Percentiles rank a stretch among this genome's conserved stretches.
phyloP scores from a whole-genome alignment of 345 rosid species.

The Eucalyptus pauciflora region DNA sequence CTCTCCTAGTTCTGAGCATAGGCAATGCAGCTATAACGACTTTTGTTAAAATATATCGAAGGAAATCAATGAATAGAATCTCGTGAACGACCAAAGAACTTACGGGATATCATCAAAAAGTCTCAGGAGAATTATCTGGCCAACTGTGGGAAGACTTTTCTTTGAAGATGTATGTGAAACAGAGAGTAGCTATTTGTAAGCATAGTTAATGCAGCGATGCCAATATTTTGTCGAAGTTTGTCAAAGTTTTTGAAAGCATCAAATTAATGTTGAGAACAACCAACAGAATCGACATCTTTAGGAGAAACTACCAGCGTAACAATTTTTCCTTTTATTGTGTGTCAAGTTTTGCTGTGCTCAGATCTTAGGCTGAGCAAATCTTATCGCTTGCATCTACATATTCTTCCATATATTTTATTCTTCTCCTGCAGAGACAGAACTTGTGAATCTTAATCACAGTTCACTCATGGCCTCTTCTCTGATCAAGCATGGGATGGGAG shows the following conservation, averaged over 20 bases:
- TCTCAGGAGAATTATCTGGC: not conserved
- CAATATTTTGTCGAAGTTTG: not conserved
- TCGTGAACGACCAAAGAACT: not conserved
- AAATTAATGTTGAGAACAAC: not conserved
- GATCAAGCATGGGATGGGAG: not conserved
- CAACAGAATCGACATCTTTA: not conserved
- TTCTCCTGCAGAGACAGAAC: not conserved
- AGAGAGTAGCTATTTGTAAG: not conserved
- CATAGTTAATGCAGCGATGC: not conserved
- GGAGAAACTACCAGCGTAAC: not conserved
- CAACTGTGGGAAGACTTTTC: not conserved
- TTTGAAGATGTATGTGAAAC: not conserved
- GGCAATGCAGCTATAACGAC: not conserved
- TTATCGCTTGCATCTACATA: not conserved
- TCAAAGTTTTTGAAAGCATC: not conserved
- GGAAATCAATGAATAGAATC: not conserved
- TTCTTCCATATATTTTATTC: not conserved
- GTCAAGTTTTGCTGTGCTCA: not conserved
- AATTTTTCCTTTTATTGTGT: not conserved
- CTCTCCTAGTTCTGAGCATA: not conserved
- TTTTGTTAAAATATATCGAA: not conserved
- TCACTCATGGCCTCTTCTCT: not conserved
- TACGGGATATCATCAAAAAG: not conserved
- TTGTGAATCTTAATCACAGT: not conserved
- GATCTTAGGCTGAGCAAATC: not conserved